Conservation (phyloP, 352 stramenopile species). For the Pythium monospermum region DNA sequence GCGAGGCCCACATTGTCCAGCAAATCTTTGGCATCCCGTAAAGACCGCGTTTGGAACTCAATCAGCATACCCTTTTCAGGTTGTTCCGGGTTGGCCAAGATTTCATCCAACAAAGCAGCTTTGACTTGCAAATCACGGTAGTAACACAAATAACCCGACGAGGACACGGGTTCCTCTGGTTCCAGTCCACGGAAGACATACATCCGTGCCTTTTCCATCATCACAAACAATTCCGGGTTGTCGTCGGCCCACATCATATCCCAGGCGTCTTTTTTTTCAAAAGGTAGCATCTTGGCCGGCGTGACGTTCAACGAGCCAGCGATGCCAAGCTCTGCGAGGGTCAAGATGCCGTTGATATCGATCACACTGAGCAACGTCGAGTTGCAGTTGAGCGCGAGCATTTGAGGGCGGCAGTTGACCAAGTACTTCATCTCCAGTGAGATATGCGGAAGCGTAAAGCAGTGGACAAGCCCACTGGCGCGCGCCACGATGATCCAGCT, state of each 20-base stretch:
- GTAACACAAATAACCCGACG: slow-evolving; percentile 83
- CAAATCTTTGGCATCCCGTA: slow-evolving; percentile 85
- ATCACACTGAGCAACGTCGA: slow-evolving; percentile 86
- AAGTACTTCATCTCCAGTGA: slow-evolving; percentile 89
- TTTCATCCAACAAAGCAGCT: slow-evolving; percentile 78
- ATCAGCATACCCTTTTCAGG: slow-evolving; percentile 77
- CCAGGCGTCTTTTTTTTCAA: slow-evolving; percentile 89
- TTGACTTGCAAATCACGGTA: slow-evolving; percentile 89
- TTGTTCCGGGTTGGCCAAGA: slow-evolving; percentile 77
- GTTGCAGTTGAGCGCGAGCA: slow-evolving; percentile 87
- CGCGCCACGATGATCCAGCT: slow-evolving; percentile 81
- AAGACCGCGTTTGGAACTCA: slow-evolving; percentile 84
- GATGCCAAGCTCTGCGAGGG: slow-evolving; percentile 77
- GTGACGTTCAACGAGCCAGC: slow-evolving; percentile 54
- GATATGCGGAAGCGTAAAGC: slow-evolving; percentile 91
- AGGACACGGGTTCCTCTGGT: slow-evolving; percentile 87
- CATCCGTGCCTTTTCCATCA: slow-evolving; percentile 92
- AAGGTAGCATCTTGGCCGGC: slow-evolving; percentile 66
- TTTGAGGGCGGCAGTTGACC: slow-evolving; percentile 71
- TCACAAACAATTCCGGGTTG: slow-evolving; percentile 89
- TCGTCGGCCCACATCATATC: slow-evolving; percentile 91
- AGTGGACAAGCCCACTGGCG: slow-evolving; percentile 78
- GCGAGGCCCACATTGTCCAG: slow-evolving; percentile 77
- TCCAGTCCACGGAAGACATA: slow-evolving; percentile 84
- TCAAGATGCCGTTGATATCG: slow-evolving; percentile 86